These are phyloP conservation scores for Talaromyces islandicus DNA, from an alignment of 2,329 filamentous ascomycete species.

Conservation along the genomic window DNA sequence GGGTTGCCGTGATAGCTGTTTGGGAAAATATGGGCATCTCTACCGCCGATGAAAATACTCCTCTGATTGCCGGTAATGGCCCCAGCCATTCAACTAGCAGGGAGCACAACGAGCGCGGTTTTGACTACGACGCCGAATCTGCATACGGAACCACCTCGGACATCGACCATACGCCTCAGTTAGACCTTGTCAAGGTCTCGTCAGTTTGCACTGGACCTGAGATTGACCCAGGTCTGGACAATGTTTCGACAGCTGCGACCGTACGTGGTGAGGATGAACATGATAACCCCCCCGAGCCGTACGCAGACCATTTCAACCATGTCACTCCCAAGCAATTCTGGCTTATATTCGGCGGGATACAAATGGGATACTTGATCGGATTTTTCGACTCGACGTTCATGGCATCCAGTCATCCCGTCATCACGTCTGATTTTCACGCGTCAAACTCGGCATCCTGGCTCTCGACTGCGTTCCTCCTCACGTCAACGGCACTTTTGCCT, in stretches of 20 bases:
- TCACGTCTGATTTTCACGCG: constrained; percentile 71
- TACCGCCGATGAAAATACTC: constrained; percentile 15
- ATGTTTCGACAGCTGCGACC: constrained; percentile 13
- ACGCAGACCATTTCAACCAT: constrained; percentile 30
- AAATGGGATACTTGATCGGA: constrained; percentile 51
- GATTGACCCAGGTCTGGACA: constrained; percentile 21
- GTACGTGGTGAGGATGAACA: constrained; percentile 1
- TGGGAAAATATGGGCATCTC: constrained; percentile 6
- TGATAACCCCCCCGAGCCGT: constrained; percentile 13
- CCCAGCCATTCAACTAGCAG: neutral
- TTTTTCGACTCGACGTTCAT: constrained; percentile 75
- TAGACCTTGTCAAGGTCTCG: constrained; percentile 19
- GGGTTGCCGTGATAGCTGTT: constrained; percentile 20
- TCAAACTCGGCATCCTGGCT: constrained; percentile 79
- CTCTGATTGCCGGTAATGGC: constrained; percentile 5
- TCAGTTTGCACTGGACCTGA: constrained; percentile 23
- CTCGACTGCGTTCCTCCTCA: constrained; percentile 71
- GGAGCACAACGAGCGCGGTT: neutral
- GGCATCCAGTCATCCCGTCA: constrained; percentile 74
- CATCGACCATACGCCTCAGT: constrained; percentile 3
- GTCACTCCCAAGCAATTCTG: constrained; percentile 49
- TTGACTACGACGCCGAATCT: neutral
- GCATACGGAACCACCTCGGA: neutral
- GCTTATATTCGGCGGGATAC: constrained; percentile 55
- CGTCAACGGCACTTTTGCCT: constrained; percentile 70